phyloP scores from a whole-genome alignment of 2,329 filamentous ascomycete genomes.

The Nemania abortiva region DNA sequence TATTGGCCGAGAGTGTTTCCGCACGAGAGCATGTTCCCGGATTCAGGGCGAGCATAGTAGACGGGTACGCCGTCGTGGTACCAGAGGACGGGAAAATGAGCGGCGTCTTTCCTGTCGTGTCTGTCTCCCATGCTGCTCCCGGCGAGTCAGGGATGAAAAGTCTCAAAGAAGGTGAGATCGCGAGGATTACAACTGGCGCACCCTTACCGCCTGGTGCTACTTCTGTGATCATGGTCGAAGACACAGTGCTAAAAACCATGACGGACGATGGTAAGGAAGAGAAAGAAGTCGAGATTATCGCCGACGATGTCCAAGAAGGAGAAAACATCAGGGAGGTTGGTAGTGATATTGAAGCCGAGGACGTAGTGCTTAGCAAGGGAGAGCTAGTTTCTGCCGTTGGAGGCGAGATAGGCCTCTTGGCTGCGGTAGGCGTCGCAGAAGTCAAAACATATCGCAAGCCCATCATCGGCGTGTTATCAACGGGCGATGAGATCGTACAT shows the following conservation, averaged over 20 bases:
- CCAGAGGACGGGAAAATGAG: slow-evolving; percentile 73
- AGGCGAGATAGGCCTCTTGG: slow-evolving; percentile 90
- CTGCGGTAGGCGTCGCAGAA: slow-evolving; percentile 80
- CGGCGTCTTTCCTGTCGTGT: slow-evolving; percentile 86
- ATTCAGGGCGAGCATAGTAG: slow-evolving; percentile 95
- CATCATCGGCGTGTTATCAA: slow-evolving; percentile 87
- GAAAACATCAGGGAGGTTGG: slow-evolving; percentile 94
- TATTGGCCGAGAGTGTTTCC: slow-evolving; percentile 85
- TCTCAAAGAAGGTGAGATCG: slow-evolving; percentile 79
- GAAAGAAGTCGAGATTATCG: slow-evolving; percentile 86
- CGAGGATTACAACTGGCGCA: slow-evolving; percentile 93
- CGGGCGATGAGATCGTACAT: slow-evolving; percentile 91
- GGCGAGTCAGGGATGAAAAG: slow-evolving; percentile 66
- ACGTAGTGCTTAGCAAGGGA: slow-evolving; percentile 78
- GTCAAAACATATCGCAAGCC: slow-evolving; percentile 82
- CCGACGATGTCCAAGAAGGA: slow-evolving; percentile 76
- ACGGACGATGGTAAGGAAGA: slow-evolving; percentile 88
- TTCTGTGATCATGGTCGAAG: slow-evolving; percentile 96
- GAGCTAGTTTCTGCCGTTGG: slow-evolving; percentile 88
- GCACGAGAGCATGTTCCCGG: slow-evolving; percentile 89
- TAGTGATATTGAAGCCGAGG: slow-evolving; percentile 81
- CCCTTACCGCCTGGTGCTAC: slow-evolving; percentile 89
- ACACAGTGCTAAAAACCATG: slow-evolving; percentile 80
- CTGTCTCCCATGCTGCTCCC: slow-evolving; percentile 86
- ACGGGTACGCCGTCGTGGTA: slow-evolving; percentile 90